A percentile compares a stretch with the other conserved stretches of the same genome.
phyloP scores from a whole-genome alignment of 495 filamentous ascomycete genomes.

The Hyaloscypha bicolor region DNA sequence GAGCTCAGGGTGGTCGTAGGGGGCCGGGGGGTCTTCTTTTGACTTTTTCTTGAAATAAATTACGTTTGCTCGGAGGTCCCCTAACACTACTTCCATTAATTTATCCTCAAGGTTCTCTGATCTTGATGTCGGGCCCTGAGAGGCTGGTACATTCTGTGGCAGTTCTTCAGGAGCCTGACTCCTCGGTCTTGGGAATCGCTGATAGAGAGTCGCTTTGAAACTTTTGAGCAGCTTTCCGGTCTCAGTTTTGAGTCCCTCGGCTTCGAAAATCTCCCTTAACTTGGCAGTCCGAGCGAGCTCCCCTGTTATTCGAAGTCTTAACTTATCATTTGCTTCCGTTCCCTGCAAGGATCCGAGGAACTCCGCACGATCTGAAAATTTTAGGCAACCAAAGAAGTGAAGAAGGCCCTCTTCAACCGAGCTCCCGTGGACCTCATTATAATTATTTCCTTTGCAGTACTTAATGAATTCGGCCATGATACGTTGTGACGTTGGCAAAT shows the following conservation, averaged over 20 bases:
- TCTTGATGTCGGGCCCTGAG: not conserved
- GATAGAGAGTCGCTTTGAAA: not conserved
- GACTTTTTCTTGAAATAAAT: not conserved
- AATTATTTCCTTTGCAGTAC: not conserved
- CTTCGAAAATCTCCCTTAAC: not conserved
- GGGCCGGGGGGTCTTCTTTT: not conserved
- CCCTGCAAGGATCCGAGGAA: not conserved
- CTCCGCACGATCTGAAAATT: not conserved
- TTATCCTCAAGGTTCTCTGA: not conserved
- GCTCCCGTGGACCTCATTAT: not conserved
- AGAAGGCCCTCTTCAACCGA: not conserved
- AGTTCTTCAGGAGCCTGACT: not conserved
- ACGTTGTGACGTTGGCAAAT: no score
- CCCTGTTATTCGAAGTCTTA: not conserved
- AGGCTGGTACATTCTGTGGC: not conserved
- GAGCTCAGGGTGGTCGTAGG: constrained; percentile 24
- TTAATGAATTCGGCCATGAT: no score
- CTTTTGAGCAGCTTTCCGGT: not conserved
- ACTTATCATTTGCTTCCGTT: not conserved
- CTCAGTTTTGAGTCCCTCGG: not conserved
- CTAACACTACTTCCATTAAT: not conserved
- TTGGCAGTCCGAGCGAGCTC: not conserved
- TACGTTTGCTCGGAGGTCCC: not conserved
- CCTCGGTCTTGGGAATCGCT: not conserved
- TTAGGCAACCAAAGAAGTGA: not conserved